Evolutionary conservation across 768 basidiomycete species (phyloP), one percentile per base, ranked within the genome.

Genomic region (Boletales sp.): DNA sequence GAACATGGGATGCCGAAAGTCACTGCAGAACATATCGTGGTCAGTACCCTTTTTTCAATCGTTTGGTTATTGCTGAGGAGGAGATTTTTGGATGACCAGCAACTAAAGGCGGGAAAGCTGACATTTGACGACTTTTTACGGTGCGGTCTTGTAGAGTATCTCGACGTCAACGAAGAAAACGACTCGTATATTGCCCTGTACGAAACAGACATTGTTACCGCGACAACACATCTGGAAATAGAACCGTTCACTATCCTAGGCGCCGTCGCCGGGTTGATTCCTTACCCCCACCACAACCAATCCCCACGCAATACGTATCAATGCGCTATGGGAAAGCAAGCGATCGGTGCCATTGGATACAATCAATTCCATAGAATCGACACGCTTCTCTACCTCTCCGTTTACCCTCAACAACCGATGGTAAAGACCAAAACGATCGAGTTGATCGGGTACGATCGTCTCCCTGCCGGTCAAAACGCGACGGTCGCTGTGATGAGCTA

Each of bases 311-410:
- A 99, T 63, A 99, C 96, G 10, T 99, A 99, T 67, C 95, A 99
- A 74, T 99, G 95, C 63, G 95, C 95, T 48, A 99, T 99, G 95
- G 95, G 96, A 48, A 99, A 99, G 74, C 96, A 99, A 75, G 95
- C 96, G 2, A 99, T 99, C 56, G 96, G 96, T 18, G 94, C 94
- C 12, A 99, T 99, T 54, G 95, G 86, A 0, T 96, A 94, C 71
- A 99, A 98, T 67, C 96, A 99, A 68, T 83, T 97, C 57, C 92
- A 93, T 64, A 83, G 96, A 40, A 98, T 99, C 65, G 96, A 99
- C 68, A 99, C 96, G 0, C 79, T 99, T 35, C 78, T 99, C n/a
- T 99, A 99, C 70, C 79, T 99, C 44, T 88, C 91, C 33, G 94
- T 97, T 10, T 99, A 99, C 60, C 96, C 96, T 19, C 96, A 99